Evolutionary conservation across 2,329 filamentous ascomycete genomes (phyloP), one percentile per base, ranked within the genome.

Genomic region (Escovopsis sp.): DNA sequence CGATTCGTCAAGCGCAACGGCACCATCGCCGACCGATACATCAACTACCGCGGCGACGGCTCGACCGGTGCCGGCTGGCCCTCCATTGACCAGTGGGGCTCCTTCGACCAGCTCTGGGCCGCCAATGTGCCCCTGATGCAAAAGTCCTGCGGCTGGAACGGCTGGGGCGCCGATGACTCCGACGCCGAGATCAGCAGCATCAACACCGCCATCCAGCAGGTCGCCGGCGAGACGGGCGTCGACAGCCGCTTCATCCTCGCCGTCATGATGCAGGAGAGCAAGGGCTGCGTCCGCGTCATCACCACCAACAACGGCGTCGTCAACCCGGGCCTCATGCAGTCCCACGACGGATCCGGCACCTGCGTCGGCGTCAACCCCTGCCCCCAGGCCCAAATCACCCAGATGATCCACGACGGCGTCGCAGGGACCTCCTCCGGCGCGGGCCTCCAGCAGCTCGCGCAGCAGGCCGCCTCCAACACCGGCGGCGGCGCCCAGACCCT

Each of bases 321-420:
- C 46, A 68, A 68, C 53, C 65, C 65, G 0, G 66, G 65, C 39
- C 57, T 65, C 35, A 62, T 64, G 59, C 62, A 65, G 47, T 53
- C 51, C 36, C 60, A 64, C 49, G 53, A 61, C 42, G 62, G 62
- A 38, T 41, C 45, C 26, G 59, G 55, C 12, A 56, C 58, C 36
- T 68, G 65, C 57, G 62, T 61, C 45, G 51, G 51, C 11, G 53
- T 55, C 41, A 58, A 48, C 49, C 52, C 57, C n/a, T 59, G 56
- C 49, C 53, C 55, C 12, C 41, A 46, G 7, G 38, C 36, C 19
- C 44, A 41, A 32, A 57, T 59, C 43, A 44, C 48, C 41, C 51
- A 56, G 45, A 61, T 60, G 58, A 53, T 59, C 48, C 48, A 50
- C 4, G 68, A 73, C 33, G 69, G 69, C 28, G 57, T 60, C 3